A percentile compares a stretch with the other conserved stretches of the same genome.
These are phyloP conservation scores for Prototheca cutis DNA, from an alignment of 163 green algal species.

Conservation along the genomic window DNA sequence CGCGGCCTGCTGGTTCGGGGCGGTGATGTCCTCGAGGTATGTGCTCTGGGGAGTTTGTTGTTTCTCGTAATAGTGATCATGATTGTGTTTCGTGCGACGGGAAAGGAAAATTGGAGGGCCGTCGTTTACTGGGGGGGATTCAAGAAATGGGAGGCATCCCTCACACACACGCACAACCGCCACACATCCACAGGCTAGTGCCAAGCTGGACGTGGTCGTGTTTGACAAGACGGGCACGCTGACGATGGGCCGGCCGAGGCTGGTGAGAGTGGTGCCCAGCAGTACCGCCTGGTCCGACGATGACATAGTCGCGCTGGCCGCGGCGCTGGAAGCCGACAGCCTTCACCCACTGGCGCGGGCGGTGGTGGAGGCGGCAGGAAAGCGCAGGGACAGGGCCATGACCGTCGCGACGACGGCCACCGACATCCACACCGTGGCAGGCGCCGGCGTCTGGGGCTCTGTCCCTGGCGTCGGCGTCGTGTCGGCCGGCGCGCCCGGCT, in stretches of 20 bases:
- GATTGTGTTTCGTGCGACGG: too few relatives aligned
- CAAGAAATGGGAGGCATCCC: too few relatives aligned
- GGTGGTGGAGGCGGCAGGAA: slow-evolving; percentile 41
- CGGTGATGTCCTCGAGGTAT: slow-evolving; percentile 71
- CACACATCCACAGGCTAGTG: too few relatives aligned
- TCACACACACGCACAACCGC: too few relatives aligned
- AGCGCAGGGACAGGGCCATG: not conserved
- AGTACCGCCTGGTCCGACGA: not conserved
- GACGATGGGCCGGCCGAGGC: slow-evolving; percentile 51
- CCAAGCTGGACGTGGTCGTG: slow-evolving; percentile 72
- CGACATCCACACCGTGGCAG: slow-evolving; percentile 54
- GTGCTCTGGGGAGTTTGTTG: too few relatives aligned
- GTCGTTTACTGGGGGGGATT: too few relatives aligned
- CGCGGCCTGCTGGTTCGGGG: slow-evolving; percentile 39
- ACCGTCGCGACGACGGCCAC: slow-evolving; percentile 25
- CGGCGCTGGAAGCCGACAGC: slow-evolving; percentile 59
- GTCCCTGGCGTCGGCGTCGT: not conserved
- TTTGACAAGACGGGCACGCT: slow-evolving; percentile 99
- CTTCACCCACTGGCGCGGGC: slow-evolving; percentile 75
- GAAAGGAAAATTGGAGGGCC: too few relatives aligned
- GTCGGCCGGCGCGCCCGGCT: not conserved
- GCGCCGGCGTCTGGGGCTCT: not conserved
- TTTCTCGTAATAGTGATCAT: too few relatives aligned
- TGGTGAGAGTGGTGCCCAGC: slow-evolving; percentile 18
- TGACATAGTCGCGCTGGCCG: slow-evolving; percentile 58